These are phyloP conservation scores for Volvox carteri DNA, from an alignment of 163 green algal genomes.

Conservation along the genomic window DNA sequence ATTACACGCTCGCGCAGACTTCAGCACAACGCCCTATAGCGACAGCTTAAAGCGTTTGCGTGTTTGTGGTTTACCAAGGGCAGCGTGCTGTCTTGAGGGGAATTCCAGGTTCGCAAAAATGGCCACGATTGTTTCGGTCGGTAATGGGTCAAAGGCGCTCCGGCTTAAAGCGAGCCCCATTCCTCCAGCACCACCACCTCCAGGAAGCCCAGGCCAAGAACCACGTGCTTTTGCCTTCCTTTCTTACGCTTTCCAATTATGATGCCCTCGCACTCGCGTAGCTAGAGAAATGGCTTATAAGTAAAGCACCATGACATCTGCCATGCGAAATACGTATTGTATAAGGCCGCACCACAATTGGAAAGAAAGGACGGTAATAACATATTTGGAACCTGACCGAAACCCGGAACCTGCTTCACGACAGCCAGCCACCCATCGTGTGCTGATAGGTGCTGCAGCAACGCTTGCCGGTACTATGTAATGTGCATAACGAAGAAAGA, in stretches of 20 bases:
- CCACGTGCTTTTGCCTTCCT: not conserved
- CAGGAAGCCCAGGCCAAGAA: not conserved
- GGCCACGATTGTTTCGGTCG: conserved; percentile 1
- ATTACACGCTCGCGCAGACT: too few relatives aligned
- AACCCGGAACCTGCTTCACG: not conserved
- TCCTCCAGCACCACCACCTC: not conserved
- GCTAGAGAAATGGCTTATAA: not conserved
- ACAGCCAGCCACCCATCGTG: too few relatives aligned
- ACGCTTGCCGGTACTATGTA: too few relatives aligned
- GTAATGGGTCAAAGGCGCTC: not conserved
- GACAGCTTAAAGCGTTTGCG: too few relatives aligned
- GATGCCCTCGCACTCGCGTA: not conserved
- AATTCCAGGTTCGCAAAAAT: conserved; percentile 13
- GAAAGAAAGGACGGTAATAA: not conserved
- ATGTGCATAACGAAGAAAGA: too few relatives aligned
- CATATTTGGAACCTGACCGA: not conserved
- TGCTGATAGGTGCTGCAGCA: too few relatives aligned
- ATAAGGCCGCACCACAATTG: not conserved
- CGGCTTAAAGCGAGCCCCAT: too few relatives aligned
- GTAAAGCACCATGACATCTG: not conserved
- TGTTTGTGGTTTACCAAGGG: conserved; percentile 12
- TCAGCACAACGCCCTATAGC: too few relatives aligned
- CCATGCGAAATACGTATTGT: not conserved
- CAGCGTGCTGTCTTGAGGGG: not conserved
- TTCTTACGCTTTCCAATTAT: conserved; percentile 7